Conservation (phyloP, 2,329 filamentous ascomycete genomes). For the Pseudogymnoascus sp. region DNA sequence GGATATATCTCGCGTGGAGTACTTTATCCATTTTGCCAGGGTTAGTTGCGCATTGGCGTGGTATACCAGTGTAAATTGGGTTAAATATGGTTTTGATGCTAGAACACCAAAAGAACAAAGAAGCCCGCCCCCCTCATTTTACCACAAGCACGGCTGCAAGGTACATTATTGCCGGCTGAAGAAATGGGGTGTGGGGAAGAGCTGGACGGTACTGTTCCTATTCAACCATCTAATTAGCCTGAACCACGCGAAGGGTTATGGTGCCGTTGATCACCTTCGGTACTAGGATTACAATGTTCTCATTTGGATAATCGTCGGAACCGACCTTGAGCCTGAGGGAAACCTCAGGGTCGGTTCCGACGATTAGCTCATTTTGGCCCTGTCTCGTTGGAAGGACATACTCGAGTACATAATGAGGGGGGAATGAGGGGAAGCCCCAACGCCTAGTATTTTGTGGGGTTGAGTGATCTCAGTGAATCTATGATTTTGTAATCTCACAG, state of each 20-base stretch:
- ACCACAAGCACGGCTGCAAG: neutral
- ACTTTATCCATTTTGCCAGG: slow-evolving; percentile 5
- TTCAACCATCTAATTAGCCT: slow-evolving; percentile 3
- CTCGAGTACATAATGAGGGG: neutral
- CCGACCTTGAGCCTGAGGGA: too few species aligned
- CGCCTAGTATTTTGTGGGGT: neutral
- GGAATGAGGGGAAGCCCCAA: neutral
- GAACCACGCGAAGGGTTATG: neutral
- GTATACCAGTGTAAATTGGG: neutral
- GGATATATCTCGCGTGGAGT: neutral
- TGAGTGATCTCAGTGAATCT: neutral
- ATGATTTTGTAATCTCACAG: neutral
- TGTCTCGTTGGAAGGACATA: neutral
- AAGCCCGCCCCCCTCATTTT: neutral
- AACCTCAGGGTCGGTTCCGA: too few species aligned
- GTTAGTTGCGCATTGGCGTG: slow-evolving; percentile 2
- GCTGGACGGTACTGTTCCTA: neutral
- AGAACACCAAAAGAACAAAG: neutral
- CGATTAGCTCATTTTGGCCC: neutral
- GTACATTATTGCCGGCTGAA: neutral
- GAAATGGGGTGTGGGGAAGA: neutral
- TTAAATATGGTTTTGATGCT: slow-evolving; percentile 2
- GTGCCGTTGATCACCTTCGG: neutral
- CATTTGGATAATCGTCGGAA: too few species aligned
- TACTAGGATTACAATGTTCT: neutral